These are phyloP conservation scores for Hymenoscyphus scutula DNA, from an alignment of 2,329 filamentous ascomycete genomes.

Conservation along the genomic window DNA sequence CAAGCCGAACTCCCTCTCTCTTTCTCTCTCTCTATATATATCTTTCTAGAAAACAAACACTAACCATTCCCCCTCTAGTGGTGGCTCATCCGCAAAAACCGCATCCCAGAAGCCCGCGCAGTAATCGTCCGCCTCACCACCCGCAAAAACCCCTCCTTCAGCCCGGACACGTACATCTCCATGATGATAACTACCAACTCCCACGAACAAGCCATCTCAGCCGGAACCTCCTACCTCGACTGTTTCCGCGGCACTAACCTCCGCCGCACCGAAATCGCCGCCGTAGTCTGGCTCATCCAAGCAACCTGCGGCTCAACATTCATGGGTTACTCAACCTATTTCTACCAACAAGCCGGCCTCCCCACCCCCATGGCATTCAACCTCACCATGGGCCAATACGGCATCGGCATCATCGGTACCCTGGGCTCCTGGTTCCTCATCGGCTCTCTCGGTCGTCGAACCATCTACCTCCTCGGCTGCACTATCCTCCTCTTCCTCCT, in stretches of 20 bases:
- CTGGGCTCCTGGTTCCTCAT: conserved; percentile 50
- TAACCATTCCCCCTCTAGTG: conserved; percentile 28
- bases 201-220: conserved; percentile 46
- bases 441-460: conserved; percentile 46
- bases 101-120: conserved; percentile 44
- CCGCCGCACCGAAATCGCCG: conserved; percentile 52
- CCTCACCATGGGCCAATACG: conserved; percentile 44
- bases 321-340: conserved; percentile 61
- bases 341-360: conserved; percentile 52
- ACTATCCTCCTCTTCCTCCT: conserved; percentile 42
- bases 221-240: conserved; percentile 47
- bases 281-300: conserved; percentile 60
- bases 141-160: conserved; percentile 30
- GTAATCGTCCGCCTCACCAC: conserved; percentile 43
- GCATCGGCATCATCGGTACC: conserved; percentile 50
- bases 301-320: conserved; percentile 60
- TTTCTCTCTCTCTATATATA: no score
- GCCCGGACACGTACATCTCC: conserved; percentile 38
- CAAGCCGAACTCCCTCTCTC: no score
- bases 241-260: conserved; percentile 49
- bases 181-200: conserved; percentile 56
- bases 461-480: conserved; percentile 49
- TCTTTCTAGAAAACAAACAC: background rate
- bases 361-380: conserved; percentile 47
- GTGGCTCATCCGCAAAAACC: conserved; percentile 45